phyloP scores from a whole-genome alignment of 1,139 yeast species.

The Hyphopichia burtonii region DNA sequence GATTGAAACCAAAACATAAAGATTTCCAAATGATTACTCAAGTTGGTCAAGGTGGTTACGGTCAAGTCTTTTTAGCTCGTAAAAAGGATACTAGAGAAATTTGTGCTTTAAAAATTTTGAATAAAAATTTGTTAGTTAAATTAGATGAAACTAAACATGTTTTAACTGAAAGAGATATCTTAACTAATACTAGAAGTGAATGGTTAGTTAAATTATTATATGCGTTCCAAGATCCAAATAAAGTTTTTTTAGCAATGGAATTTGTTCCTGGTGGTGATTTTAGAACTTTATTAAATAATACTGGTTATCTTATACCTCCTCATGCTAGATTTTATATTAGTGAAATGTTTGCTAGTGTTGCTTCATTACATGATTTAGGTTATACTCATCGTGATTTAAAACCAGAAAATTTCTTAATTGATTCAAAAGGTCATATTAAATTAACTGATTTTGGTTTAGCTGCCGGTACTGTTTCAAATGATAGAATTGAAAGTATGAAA shows the following conservation, averaged over 20 bases:
- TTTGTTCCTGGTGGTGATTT: conserved; percentile 99
- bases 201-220: conserved; percentile 94
- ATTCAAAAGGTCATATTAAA: conserved; percentile 92
- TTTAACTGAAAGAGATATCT: conserved; percentile 90
- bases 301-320: conserved; percentile 88
- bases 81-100: conserved; percentile 94
- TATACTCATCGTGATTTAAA: conserved; percentile 96
- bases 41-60: conserved; percentile 99
- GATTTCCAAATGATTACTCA: conserved; percentile 97
- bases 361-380: conserved; percentile 90
- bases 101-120: conserved; percentile 90
- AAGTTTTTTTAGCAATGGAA: conserved; percentile 96
- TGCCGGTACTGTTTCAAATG: conserved; percentile 92
- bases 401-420: conserved; percentile 95
- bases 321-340: conserved; percentile 94
- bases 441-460: conserved; percentile 97
- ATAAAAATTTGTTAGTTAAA: conserved; percentile 81
- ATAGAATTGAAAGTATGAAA: conserved; percentile 91
- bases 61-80: conserved; percentile 92
- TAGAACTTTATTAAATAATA: conserved; percentile 88
- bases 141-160: conserved; percentile 96
- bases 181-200: conserved; percentile 91
- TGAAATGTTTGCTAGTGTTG: conserved; percentile 95
- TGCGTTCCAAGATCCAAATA: conserved; percentile 91
- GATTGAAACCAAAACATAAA: conserved; percentile 89